phyloP scores from a whole-genome alignment of 768 basidiomycete genomes.

The Naganishia randhawae region DNA sequence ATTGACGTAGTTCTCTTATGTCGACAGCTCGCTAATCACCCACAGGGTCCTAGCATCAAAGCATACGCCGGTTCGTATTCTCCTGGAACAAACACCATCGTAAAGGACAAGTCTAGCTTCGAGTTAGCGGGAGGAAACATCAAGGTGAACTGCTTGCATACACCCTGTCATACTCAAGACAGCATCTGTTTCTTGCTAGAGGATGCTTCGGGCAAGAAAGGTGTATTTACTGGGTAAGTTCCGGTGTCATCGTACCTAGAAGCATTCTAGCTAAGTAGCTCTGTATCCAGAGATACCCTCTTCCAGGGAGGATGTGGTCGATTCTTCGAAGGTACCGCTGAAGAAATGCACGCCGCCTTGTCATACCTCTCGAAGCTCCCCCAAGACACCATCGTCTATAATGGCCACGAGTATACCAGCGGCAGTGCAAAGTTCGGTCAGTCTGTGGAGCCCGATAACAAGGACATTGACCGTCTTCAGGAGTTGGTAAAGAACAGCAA shows the following conservation, averaged over 20 bases:
- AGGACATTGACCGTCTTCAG: conserved; percentile 55
- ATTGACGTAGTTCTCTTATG: background rate
- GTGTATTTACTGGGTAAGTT: conserved; percentile 77
- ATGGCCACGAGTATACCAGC: conserved; percentile 88
- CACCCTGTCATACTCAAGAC: conserved; percentile 92
- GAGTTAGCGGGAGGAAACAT: conserved; percentile 55
- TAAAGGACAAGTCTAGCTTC: conserved; percentile 79
- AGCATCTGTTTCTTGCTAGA: conserved; percentile 88
- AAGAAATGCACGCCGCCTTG: conserved; percentile 70
- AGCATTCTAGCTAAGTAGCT: background rate
- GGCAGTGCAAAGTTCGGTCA: conserved; percentile 67
- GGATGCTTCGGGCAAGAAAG: conserved; percentile 58
- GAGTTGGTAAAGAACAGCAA: conserved; percentile 59
- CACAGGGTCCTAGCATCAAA: conserved; percentile 56
- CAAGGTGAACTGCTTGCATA: conserved; percentile 62
- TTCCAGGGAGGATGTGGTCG: conserved; percentile 82
- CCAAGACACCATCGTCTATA: conserved; percentile 72
- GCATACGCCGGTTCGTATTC: conserved; percentile 81
- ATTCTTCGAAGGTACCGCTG: conserved; percentile 70
- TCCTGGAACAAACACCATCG: conserved; percentile 64
- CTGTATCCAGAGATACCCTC: conserved; percentile 64
- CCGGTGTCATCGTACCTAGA: background rate
- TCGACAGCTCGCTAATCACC: conserved; percentile 49
- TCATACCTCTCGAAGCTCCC: conserved; percentile 71
- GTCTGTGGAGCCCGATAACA: conserved; percentile 55